These are phyloP conservation scores for Alternaria gansuensis DNA, from an alignment of 2,329 filamentous ascomycete species.

Conservation along the genomic window DNA sequence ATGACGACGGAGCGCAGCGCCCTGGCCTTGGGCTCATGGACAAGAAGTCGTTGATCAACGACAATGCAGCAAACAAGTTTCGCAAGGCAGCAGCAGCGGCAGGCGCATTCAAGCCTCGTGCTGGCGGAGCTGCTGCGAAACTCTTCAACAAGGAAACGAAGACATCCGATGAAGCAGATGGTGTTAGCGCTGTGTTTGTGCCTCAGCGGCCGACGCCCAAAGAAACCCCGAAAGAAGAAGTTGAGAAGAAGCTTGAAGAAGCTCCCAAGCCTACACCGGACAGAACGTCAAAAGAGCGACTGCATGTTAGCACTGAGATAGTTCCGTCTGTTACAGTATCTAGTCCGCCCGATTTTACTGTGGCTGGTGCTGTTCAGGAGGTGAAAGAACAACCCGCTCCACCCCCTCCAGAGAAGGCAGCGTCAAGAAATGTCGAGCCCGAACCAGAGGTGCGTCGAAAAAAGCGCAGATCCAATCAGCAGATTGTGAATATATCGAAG, in stretches of 20 bases:
- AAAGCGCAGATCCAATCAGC: constrained; percentile 74
- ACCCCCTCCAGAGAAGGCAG: constrained; percentile 46
- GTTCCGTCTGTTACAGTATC: constrained; percentile 50
- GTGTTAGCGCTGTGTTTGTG: constrained; percentile 87
- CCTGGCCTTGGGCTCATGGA: constrained; percentile 92
- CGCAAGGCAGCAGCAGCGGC: constrained; percentile 79
- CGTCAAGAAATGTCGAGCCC: constrained; percentile 27
- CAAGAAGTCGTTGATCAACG: constrained; percentile 75
- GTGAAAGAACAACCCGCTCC: constrained; percentile 48
- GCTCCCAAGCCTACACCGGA: constrained; percentile 36
- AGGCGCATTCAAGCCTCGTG: constrained; percentile 82
- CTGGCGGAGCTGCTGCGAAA: constrained; percentile 84
- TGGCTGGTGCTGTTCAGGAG: constrained; percentile 30
- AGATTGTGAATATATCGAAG: constrained; percentile 77
- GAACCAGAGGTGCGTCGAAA: constrained; percentile 63
- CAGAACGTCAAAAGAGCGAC: constrained; percentile 41
- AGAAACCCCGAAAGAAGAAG: constrained; percentile 39
- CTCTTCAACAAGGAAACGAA: constrained; percentile 68
- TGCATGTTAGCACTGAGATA: constrained; percentile 43
- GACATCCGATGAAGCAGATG: constrained; percentile 77
- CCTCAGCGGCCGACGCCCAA: constrained; percentile 60
- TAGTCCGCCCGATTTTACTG: constrained; percentile 38
- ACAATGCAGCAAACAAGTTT: constrained; percentile 77
- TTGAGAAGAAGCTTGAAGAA: constrained; percentile 40
- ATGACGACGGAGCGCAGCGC: constrained; percentile 65